These are phyloP conservation scores for Lepidium africanum DNA, from an alignment of 345 rosid species.

Conservation along the genomic window DNA sequence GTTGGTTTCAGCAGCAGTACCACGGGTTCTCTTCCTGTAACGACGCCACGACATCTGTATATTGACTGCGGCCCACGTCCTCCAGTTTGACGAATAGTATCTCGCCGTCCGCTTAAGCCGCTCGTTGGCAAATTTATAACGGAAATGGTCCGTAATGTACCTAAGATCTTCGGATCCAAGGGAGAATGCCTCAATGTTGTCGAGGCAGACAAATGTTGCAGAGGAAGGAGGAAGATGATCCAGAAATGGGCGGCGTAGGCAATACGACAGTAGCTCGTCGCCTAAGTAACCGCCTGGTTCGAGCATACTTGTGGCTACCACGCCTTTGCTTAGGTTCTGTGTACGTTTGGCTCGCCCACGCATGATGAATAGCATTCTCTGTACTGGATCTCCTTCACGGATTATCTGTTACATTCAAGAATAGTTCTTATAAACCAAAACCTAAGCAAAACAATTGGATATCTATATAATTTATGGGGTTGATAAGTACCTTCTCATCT, in stretches of 20 bases:
- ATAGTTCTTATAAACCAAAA: not conserved
- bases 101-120: slow-evolving; percentile 73
- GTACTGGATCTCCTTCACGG: slow-evolving; percentile 95
- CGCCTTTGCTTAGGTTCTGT: slow-evolving; percentile 75
- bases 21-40: slow-evolving; percentile 49
- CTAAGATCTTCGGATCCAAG: slow-evolving; percentile 51
- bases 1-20: slow-evolving; percentile 21
- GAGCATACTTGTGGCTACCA: slow-evolving; percentile 51
- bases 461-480: not conserved
- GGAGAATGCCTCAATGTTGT: slow-evolving; percentile 61
- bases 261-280: slow-evolving; percentile 89
- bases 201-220: slow-evolving; percentile 60
- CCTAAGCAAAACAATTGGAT: not conserved
- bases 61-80: slow-evolving; percentile 91
- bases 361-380: slow-evolving; percentile 63
- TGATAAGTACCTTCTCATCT: slow-evolving; percentile 77
- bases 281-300: slow-evolving; percentile 84
- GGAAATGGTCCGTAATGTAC: slow-evolving; percentile 84
- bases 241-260: slow-evolving; percentile 78
- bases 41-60: slow-evolving; percentile 75
- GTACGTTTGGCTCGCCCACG: slow-evolving; percentile 49
- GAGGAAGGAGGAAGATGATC: slow-evolving; percentile 91
- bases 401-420: slow-evolving; percentile 43
- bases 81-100: slow-evolving; percentile 87
- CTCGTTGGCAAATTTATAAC: slow-evolving; percentile 67